phyloP scores from a whole-genome alignment of 306 rosid species.

The Dryas octopetala region DNA sequence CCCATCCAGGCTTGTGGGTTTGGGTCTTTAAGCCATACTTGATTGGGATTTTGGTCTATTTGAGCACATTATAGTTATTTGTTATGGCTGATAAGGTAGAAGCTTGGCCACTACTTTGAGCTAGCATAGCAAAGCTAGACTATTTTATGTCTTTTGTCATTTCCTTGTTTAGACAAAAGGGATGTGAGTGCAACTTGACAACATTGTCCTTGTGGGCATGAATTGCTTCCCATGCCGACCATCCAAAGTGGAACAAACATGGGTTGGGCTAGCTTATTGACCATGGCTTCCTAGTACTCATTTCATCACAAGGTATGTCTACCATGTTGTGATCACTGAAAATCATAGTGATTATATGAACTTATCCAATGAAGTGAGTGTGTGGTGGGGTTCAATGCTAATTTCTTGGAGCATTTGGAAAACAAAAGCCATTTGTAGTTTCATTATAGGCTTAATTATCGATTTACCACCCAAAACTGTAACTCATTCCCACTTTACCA shows the following conservation, averaged over 20 bases:
- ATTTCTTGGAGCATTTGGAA: no score
- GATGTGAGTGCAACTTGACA: neutral
- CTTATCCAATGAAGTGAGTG: neutral
- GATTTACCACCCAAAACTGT: no score
- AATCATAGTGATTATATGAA: neutral
- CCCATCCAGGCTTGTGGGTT: no score
- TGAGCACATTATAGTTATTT: no score
- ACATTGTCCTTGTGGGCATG: neutral
- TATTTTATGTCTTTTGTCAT: no score
- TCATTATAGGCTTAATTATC: no score
- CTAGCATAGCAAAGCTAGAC: neutral
- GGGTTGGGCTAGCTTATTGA: no score
- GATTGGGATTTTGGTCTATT: no score
- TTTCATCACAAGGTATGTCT: neutral
- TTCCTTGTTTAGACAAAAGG: neutral
- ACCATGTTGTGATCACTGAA: neutral
- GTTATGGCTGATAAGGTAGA: neutral
- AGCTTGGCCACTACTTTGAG: neutral
- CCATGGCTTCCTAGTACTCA: neutral
- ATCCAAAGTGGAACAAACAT: neutral
- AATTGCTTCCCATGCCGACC: neutral
- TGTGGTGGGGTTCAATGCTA: neutral
- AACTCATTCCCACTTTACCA: no score
- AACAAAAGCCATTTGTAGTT: no score
- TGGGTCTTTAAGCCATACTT: no score